Evolutionary conservation across 225 moss, liverwort and hornwort species (phyloP).

Genomic region (Neckera pumila): DNA sequence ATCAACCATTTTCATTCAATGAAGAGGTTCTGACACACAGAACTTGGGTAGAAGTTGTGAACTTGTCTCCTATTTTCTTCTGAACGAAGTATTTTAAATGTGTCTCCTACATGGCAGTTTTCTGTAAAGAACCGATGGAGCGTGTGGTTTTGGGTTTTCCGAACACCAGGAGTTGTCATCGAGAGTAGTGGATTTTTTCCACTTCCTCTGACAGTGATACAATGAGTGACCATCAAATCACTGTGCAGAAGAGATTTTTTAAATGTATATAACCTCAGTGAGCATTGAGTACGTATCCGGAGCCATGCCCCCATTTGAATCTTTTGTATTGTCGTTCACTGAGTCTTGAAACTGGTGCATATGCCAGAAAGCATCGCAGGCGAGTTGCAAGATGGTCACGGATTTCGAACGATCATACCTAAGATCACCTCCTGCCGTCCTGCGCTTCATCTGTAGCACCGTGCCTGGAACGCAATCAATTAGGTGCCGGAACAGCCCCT

Average conservation of each 20-base stretch:
- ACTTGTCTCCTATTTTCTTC: background rate
- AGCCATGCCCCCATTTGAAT: background rate
- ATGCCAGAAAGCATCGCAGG: background rate
- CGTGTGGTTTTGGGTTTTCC: background rate
- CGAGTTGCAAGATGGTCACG: background rate
- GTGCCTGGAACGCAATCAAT: background rate
- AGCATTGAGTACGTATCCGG: background rate
- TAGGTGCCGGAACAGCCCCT: background rate
- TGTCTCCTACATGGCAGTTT: background rate
- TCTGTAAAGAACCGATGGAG: background rate
- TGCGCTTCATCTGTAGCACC: background rate
- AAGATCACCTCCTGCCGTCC: background rate
- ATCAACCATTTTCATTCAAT: background rate
- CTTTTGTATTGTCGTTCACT: background rate
- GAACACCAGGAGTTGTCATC: background rate
- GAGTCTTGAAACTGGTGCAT: background rate
- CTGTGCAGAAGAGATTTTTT: background rate
- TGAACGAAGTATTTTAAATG: background rate
- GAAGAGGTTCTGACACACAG: background rate
- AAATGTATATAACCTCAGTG: background rate
- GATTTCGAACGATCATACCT: background rate
- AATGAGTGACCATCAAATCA: background rate
- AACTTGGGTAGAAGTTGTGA: background rate
- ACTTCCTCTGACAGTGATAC: background rate
- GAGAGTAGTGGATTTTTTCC: background rate